These are phyloP conservation scores for Acanthamoeba culbertsoni DNA, from an alignment of 208 protist species.

Conservation along the genomic window DNA sequence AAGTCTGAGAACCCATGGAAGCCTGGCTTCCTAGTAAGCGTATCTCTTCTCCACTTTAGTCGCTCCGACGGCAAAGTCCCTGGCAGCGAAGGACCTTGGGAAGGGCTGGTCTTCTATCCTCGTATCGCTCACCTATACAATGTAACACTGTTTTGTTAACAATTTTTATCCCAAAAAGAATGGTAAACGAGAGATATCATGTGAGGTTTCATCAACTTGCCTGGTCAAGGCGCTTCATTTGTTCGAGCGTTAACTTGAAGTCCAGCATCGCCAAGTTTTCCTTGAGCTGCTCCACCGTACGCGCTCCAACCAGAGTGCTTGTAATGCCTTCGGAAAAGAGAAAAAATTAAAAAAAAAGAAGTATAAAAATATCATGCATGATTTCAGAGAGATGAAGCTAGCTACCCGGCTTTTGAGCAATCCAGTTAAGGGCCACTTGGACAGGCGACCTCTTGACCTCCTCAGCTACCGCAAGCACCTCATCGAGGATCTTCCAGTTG, in stretches of 20 bases:
- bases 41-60: no score
- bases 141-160: no score
- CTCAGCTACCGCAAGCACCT: conserved; percentile 2
- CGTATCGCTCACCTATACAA: background rate
- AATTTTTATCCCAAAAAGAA: no score
- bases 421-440: conserved; percentile 44
- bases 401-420: background rate
- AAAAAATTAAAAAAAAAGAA: background rate
- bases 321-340: background rate
- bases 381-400: no score
- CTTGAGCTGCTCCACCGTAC: conserved; percentile 42
- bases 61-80: no score
- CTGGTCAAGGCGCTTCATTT: background rate
- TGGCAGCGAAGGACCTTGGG: background rate
- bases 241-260: conserved; percentile 3
- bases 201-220: background rate
- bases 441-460: background rate
- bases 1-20: no score
- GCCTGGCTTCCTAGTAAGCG: no score
- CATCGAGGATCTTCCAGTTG: conserved; percentile 48
- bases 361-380: background rate
- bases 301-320: background rate
- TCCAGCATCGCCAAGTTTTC: conserved; percentile 10
- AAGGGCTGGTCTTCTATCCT: background rate
- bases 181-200: no score